These are phyloP conservation scores for Pluteus cervinus DNA, from an alignment of 768 basidiomycete species.

Conservation along the genomic window DNA sequence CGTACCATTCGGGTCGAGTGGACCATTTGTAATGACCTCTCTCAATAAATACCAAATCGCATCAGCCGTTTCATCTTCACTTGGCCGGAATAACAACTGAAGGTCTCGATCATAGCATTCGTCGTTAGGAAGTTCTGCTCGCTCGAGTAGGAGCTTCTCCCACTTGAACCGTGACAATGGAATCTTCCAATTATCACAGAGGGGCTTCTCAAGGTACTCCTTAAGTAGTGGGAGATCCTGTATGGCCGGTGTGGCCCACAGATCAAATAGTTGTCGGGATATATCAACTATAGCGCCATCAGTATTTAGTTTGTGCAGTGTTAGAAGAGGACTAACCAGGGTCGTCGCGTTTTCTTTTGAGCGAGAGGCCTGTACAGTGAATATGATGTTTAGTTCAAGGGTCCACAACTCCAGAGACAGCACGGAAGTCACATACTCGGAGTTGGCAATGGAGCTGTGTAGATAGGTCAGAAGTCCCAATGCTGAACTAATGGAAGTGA, in stretches of 20 bases:
- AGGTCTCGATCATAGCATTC: background rate
- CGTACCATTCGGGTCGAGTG: no score
- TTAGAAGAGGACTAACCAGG: conserved; percentile 1
- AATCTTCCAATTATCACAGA: conserved; percentile 2
- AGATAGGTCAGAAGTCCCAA: no score
- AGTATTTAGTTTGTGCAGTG: background rate
- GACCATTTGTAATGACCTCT: no score
- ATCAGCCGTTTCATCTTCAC: conserved; percentile 2
- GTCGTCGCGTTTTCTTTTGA: conserved; percentile 2
- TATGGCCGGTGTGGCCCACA: conserved; percentile 1
- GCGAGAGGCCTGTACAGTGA: no score
- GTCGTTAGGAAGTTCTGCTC: conserved; percentile 1
- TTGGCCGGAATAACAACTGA: conserved; percentile 1
- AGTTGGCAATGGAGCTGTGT: no score
- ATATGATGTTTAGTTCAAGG: no score
- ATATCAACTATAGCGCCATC: background rate
- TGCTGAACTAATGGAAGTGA: no score
- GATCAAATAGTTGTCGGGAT: conserved; percentile 1
- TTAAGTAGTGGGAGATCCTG: conserved; percentile 1
- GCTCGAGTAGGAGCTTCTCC: background rate
- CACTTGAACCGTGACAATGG: conserved; percentile 1
- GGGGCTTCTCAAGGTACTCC: conserved; percentile 1
- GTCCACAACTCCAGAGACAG: no score
- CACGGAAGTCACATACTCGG: no score
- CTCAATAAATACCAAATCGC: no score